These are phyloP conservation scores for Phytophthora gonapodyides DNA, from an alignment of 352 stramenopile genomes.

Conservation along the genomic window DNA sequence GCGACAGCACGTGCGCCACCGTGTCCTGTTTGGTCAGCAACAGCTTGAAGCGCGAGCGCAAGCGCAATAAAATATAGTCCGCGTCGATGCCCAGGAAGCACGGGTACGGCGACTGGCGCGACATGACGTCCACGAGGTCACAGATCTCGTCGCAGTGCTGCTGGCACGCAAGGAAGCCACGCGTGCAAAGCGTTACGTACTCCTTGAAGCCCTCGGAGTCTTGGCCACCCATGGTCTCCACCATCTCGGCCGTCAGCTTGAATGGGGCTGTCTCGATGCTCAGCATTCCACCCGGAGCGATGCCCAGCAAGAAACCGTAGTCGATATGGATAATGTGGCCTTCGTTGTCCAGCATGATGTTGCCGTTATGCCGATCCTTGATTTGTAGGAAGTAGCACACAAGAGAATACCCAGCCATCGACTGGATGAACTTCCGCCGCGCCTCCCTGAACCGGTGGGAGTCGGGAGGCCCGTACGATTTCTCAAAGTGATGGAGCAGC, in stretches of 20 bases:
- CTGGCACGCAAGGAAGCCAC: slow-evolving; percentile 97
- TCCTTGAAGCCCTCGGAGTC: slow-evolving; percentile 94
- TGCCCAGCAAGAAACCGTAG: slow-evolving; percentile 99
- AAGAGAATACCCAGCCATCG: slow-evolving; percentile 98
- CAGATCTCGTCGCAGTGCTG: slow-evolving; percentile 95
- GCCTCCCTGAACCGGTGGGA: slow-evolving; percentile 91
- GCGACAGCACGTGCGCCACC: slow-evolving; percentile 89
- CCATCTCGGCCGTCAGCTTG: slow-evolving; percentile 99
- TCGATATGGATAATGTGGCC: slow-evolving; percentile 99
- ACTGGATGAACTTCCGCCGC: slow-evolving; percentile 96
- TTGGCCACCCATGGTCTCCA: slow-evolving; percentile 96
- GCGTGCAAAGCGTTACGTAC: slow-evolving; percentile 97
- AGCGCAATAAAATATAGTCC: slow-evolving; percentile 83
- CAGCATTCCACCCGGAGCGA: slow-evolving; percentile 98
- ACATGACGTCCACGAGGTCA: slow-evolving; percentile 98
- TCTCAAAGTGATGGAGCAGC: slow-evolving; percentile 95
- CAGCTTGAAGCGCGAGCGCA: slow-evolving; percentile 90
- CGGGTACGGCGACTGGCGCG: slow-evolving; percentile 95
- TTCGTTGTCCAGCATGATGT: slow-evolving; percentile 99
- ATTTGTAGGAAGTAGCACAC: slow-evolving; percentile 99
- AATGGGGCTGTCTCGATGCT: slow-evolving; percentile 99
- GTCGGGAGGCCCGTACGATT: slow-evolving; percentile 91
- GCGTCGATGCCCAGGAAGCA: slow-evolving; percentile 93
- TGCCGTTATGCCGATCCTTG: slow-evolving; percentile 99
- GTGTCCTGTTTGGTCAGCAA: slow-evolving; percentile 88